These are phyloP conservation scores for Exserohilum turcica DNA, from an alignment of 2,329 filamentous ascomycete species.

Conservation along the genomic window DNA sequence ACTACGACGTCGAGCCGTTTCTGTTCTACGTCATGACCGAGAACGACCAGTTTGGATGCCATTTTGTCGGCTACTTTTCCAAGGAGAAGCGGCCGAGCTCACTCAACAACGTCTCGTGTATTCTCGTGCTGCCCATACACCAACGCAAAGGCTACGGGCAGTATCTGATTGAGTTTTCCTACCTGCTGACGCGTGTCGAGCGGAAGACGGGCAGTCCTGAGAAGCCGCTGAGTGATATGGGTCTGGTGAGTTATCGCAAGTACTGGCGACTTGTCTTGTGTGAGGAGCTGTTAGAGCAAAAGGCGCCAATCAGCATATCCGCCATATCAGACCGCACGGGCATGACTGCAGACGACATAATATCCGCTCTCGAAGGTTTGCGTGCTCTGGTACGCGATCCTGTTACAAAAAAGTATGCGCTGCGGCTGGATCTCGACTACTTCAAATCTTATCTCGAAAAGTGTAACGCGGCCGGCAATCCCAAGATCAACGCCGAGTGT, in stretches of 20 bases:
- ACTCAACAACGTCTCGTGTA: slow-evolving; percentile 97
- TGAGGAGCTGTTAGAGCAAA: slow-evolving; percentile 74
- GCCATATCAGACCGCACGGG: slow-evolving; percentile 86
- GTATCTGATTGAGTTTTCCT: slow-evolving; percentile 96
- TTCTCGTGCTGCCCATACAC: slow-evolving; percentile 92
- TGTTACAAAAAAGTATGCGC: slow-evolving; percentile 83
- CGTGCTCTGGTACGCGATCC: slow-evolving; percentile 89
- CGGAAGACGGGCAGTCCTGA: slow-evolving; percentile 94
- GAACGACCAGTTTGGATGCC: slow-evolving; percentile 87
- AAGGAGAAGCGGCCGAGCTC: slow-evolving; percentile 96
- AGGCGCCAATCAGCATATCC: slow-evolving; percentile 60
- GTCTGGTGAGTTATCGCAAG: slow-evolving; percentile 92
- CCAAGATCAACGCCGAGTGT: slow-evolving; percentile 77
- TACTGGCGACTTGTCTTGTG: slow-evolving; percentile 94
- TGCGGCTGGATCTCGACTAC: slow-evolving; percentile 83
- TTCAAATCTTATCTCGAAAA: slow-evolving; percentile 86
- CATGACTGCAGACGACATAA: slow-evolving; percentile 94
- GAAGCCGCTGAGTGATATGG: slow-evolving; percentile 97
- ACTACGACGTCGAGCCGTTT: slow-evolving; percentile 97
- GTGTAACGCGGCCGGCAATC: slow-evolving; percentile 87
- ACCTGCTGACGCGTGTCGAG: slow-evolving; percentile 90
- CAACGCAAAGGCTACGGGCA: slow-evolving; percentile 97
- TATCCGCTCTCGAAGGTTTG: slow-evolving; percentile 88
- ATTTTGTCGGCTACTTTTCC: slow-evolving; percentile 99
- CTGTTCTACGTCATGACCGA: slow-evolving; percentile 97